Conservation (phyloP, 2,329 filamentous ascomycete species). For the Colletotrichum sp. region DNA sequence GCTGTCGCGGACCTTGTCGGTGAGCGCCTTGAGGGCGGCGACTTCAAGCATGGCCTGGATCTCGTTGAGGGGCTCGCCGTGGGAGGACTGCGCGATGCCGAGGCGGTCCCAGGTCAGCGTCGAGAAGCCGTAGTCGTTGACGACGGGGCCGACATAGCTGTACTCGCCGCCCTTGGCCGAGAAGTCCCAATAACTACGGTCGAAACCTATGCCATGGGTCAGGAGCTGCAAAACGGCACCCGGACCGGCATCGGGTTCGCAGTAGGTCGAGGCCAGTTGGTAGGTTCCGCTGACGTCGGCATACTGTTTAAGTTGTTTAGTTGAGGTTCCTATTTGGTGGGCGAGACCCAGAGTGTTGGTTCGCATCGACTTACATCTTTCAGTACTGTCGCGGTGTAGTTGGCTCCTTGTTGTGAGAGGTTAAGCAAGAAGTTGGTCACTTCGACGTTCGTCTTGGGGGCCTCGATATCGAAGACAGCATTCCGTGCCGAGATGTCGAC, state of each 20-base stretch:
- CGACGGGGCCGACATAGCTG: conserved; percentile 62
- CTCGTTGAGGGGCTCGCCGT: conserved; percentile 62
- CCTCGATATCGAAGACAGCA: conserved; percentile 53
- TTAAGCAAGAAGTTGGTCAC: conserved; percentile 59
- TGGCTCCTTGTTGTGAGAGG: conserved; percentile 50
- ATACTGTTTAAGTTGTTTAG: conserved; percentile 37
- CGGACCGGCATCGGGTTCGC: conserved; percentile 54
- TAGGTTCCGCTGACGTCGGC: conserved; percentile 56
- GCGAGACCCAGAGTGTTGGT: not conserved
- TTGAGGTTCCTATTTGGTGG: no score
- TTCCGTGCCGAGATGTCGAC: conserved; percentile 59
- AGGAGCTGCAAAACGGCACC: conserved; percentile 39
- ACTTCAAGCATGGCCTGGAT: conserved; percentile 64
- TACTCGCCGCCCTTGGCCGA: conserved; percentile 63
- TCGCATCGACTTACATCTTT: conserved; percentile 41
- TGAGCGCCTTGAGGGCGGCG: conserved; percentile 60
- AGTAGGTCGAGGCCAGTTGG: conserved; percentile 65
- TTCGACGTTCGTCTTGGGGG: conserved; percentile 57
- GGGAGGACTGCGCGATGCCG: conserved; percentile 62
- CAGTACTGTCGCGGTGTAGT: conserved; percentile 49
- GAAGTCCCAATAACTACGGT: conserved; percentile 64
- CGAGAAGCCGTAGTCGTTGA: conserved; percentile 58
- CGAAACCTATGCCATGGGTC: conserved; percentile 46
- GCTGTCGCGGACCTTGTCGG: conserved; percentile 49
- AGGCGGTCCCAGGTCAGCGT: conserved; percentile 67